These are phyloP conservation scores for Naegleria gruberi DNA, from an alignment of 208 protist species.

Conservation along the genomic window DNA sequence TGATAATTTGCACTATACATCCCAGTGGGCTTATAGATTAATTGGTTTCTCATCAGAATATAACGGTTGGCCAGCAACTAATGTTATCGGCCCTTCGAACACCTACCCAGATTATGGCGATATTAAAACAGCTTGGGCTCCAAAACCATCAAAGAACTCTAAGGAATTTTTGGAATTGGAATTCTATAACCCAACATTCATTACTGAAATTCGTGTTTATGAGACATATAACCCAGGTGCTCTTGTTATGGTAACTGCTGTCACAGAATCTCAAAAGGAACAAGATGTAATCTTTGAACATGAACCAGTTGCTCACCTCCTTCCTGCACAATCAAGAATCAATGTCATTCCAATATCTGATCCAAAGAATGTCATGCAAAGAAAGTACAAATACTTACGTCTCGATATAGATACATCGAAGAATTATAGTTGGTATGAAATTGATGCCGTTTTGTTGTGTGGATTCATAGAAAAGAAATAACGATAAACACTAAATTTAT, in stretches of 20 bases:
- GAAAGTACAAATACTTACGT: neutral
- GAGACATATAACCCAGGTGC: slow-evolving; percentile 6
- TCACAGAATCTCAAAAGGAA: too few relatives aligned
- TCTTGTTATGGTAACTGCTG: neutral
- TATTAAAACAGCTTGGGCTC: neutral
- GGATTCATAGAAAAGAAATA: neutral
- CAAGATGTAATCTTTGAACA: neutral
- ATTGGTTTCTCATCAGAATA: neutral
- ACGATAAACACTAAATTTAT: too few relatives aligned
- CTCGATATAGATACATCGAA: neutral
- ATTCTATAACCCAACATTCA: neutral
- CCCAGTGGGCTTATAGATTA: neutral
- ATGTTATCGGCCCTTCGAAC: neutral
- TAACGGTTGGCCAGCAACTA: neutral
- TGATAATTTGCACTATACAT: neutral
- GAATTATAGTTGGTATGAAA: neutral
- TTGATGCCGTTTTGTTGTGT: neutral
- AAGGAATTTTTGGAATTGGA: slow-evolving; percentile 2
- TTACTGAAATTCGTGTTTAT: neutral
- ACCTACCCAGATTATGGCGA: slow-evolving; percentile 11
- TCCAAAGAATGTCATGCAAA: neutral
- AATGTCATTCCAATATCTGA: neutral
- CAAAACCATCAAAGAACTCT: neutral
- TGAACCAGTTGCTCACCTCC: neutral
- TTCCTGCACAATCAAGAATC: neutral